A percentile compares a stretch with the other conserved stretches of the same genome.
Conservation (phyloP, 2,329 filamentous ascomycete genomes). For the Diaporthe amygdali region DNA sequence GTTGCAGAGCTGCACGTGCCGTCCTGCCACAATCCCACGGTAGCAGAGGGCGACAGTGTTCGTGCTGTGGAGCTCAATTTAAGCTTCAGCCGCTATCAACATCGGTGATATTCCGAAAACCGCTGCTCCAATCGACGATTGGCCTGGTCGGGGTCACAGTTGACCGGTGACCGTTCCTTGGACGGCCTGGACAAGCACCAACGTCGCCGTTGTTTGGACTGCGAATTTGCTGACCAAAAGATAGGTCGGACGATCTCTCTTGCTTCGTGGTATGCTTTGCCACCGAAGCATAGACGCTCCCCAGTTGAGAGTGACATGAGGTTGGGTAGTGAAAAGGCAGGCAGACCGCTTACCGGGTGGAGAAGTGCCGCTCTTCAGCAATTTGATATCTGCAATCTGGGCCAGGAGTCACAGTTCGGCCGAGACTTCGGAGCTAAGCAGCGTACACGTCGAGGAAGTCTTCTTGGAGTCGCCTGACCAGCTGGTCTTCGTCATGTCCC, state of each 20-base stretch:
- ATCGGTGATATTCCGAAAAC: background rate
- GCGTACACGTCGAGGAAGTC: background rate
- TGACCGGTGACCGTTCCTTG: background rate
- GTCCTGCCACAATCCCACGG: slow-evolving; percentile 12
- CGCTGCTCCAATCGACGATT: slow-evolving; percentile 4
- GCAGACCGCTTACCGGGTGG: background rate
- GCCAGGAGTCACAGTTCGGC: background rate
- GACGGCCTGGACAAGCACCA: background rate
- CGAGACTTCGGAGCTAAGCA: background rate
- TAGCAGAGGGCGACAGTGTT: slow-evolving; percentile 6
- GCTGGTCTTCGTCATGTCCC: background rate
- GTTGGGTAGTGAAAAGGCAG: background rate
- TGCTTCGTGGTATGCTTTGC: background rate
- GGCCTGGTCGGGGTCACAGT: slow-evolving; percentile 1
- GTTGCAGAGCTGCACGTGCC: slow-evolving; percentile 8
- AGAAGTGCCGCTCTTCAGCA: background rate
- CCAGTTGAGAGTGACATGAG: background rate
- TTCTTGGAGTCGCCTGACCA: background rate
- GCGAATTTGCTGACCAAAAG: background rate
- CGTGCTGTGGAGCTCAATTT: slow-evolving; percentile 16
- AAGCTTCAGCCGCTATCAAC: slow-evolving; percentile 17
- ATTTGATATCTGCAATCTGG: background rate
- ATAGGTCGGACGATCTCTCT: background rate
- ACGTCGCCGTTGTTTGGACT: background rate
- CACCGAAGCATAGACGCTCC: background rate